These are phyloP conservation scores for Cytospora chrysosperma DNA, from an alignment of 2,329 filamentous ascomycete genomes.

Conservation along the genomic window DNA sequence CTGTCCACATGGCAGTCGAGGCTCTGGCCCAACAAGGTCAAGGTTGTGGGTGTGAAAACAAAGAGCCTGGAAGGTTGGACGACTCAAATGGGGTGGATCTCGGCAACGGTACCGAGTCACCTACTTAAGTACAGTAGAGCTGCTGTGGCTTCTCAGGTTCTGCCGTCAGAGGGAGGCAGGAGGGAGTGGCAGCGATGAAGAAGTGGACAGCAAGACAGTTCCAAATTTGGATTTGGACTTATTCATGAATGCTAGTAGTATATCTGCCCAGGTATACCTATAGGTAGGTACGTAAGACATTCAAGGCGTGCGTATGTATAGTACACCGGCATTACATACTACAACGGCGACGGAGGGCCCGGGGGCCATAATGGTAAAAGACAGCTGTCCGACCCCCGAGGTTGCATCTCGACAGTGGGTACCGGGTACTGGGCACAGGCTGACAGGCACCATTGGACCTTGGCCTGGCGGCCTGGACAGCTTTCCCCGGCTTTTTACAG, in stretches of 20 bases:
- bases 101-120: neutral
- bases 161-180: too few relatives aligned
- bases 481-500: neutral
- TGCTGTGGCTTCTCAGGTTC: neutral
- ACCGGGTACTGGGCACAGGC: too few relatives aligned
- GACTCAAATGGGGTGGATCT: constrained; percentile 7
- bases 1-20: constrained; percentile 21
- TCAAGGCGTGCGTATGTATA: neutral
- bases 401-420: neutral
- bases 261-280: neutral
- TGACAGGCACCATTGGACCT: too few relatives aligned
- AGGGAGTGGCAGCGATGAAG: neutral
- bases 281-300: neutral
- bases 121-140: too few relatives aligned
- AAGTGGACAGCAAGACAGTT: constrained; percentile 12
- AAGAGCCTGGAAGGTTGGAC: constrained; percentile 4
- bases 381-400: neutral
- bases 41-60: constrained; percentile 2
- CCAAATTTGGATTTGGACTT: neutral
- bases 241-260: neutral
- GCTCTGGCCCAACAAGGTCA: neutral
- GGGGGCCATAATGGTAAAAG: neutral
- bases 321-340: neutral
- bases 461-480: too few relatives aligned
- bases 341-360: neutral